Evolutionary conservation across 108 stramenopile species (phyloP), one percentile per base, ranked within the genome.

Genomic region (Nitzschia sp.): DNA sequence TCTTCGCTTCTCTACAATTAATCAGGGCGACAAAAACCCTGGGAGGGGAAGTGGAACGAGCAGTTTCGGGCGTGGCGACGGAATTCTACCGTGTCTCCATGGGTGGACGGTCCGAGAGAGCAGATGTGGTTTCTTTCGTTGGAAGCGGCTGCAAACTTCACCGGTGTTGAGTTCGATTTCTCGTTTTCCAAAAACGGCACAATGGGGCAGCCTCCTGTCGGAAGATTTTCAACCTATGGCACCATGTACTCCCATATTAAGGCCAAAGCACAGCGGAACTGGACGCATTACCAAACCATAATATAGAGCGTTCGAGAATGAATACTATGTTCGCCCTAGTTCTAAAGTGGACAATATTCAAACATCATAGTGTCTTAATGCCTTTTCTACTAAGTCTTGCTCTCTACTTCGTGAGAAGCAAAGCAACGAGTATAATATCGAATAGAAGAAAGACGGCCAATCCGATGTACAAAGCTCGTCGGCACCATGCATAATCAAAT

Each of bases 11-110:
- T n/a, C n/a, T n/a, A n/a, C n/a, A n/a, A n/a, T n/a, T n/a, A n/a
- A n/a, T n/a, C n/a, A 59, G 57, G 57, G 57, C 13, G 48, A 51
- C 3, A n/a, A 47, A 61, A 71, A 31, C 59, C 70, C 11, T 71
- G 70, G 59, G 38, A 59, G 34, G 1, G 8, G 25, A 54, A n/a
- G n/a, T n/a, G n/a, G n/a, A n/a, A n/a, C n/a, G n/a, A n/a, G n/a
- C n/a, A n/a, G n/a, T n/a, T n/a, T n/a, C n/a, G n/a, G n/a, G n/a
- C n/a, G n/a, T n/a, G n/a, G n/a, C n/a, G n/a, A n/a, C n/a, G n/a
- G n/a, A n/a, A n/a, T n/a, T n/a, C n/a, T n/a, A n/a, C n/a, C n/a
- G n/a, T n/a, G n/a, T n/a, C n/a, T n/a, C n/a, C n/a, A n/a, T n/a
- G n/a, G n/a, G n/a, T n/a, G n/a, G n/a, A n/a, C n/a, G n/a, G n/a